A percentile compares a stretch with the other conserved stretches of the same genome.
These are phyloP conservation scores for Metschnikowia henanensis DNA, from an alignment of 805 yeast genomes.

Conservation along the genomic window DNA sequence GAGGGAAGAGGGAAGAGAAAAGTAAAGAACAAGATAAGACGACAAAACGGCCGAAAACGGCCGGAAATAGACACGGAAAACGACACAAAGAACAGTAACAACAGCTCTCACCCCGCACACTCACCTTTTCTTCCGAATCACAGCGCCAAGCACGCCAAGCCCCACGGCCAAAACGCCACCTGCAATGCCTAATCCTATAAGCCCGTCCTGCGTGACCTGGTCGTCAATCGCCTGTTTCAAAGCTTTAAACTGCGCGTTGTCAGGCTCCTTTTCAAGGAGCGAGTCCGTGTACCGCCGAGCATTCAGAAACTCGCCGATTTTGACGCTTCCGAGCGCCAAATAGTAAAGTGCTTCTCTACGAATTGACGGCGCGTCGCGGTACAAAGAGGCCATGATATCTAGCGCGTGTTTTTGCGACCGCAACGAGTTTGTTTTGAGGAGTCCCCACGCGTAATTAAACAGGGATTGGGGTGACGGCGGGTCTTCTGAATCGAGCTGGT, in stretches of 20 bases:
- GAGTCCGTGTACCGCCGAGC: constrained; percentile 85
- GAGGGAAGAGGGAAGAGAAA: too few relatives aligned
- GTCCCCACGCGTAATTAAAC: constrained; percentile 96
- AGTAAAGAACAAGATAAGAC: too few relatives aligned
- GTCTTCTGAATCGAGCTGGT: constrained; percentile 78
- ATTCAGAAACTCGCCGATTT: constrained; percentile 82
- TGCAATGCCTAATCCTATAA: constrained; percentile 83
- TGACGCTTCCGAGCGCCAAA: constrained; percentile 82
- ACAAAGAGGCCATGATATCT: constrained; percentile 65
- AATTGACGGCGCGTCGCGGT: constrained; percentile 75
- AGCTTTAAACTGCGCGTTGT: constrained; percentile 71
- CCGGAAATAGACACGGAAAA: too few relatives aligned
- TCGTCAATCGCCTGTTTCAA: constrained; percentile 79
- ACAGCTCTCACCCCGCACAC: too few relatives aligned
- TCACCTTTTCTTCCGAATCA: constrained; percentile 35
- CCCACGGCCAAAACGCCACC: constrained; percentile 87
- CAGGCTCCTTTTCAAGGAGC: constrained; percentile 77
- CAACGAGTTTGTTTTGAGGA: constrained; percentile 66
- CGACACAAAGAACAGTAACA: too few relatives aligned
- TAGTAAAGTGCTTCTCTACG: constrained; percentile 90
- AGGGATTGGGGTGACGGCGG: constrained; percentile 84
- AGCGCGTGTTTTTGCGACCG: constrained; percentile 79
- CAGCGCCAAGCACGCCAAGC: constrained; percentile 55
- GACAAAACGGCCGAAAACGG: too few relatives aligned
- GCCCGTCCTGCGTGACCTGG: constrained; percentile 81